Base-by-base conservation (phyloP, 2,329 filamentous ascomycete genomes). In the Fusarium sp. region DNA sequence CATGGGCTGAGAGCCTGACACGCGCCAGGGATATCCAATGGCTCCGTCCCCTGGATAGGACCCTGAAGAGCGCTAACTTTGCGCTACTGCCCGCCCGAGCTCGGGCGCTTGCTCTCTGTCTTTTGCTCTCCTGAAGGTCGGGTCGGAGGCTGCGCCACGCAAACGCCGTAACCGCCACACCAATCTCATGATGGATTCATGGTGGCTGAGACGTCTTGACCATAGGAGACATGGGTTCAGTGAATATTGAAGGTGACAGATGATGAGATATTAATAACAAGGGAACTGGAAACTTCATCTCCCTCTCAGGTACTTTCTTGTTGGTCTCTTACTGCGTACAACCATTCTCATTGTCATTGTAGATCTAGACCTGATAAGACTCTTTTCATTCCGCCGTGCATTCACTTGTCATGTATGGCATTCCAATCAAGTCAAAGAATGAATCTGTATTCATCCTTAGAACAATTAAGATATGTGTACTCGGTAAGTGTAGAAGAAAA, bases 41-140 rank as follows among this genome's bases (percentile, higher is more conserved):
- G 64, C 43, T 59, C 29, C 24, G 54, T 29, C 41, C 71, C 48
- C 64, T 29, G 41, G 48, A 50, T 14, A 59, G 62, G 72, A 74
- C 72, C 72, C 72, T 67, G 72, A 73, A 29, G 27, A 61, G 72
- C 65, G 72, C 72, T 75, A 75, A 62, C 48, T 61, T 67, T 58
- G 22, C 52, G 39, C 58, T 72, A 52, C 33, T 43, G n/a, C 58
- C 62, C 69, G 68, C 59, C 24, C 31, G 50, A 41, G 63, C 22
- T 41, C 35, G 67, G 56, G 64, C 68, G 64, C 64, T 71, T 54
- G 48, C 24, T 66, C 37, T 45, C 41, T 31, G 41, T 31, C 16
- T 27, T 22, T 39, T n/a, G n/a, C 37, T 29, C 37, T 29, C 58
- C 58, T 39, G 56, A 29, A 27, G 35, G 22, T n/a, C 11, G 18